These are phyloP conservation scores for Penicillium verhagenii DNA, from an alignment of 495 filamentous ascomycete genomes.

Conservation along the genomic window DNA sequence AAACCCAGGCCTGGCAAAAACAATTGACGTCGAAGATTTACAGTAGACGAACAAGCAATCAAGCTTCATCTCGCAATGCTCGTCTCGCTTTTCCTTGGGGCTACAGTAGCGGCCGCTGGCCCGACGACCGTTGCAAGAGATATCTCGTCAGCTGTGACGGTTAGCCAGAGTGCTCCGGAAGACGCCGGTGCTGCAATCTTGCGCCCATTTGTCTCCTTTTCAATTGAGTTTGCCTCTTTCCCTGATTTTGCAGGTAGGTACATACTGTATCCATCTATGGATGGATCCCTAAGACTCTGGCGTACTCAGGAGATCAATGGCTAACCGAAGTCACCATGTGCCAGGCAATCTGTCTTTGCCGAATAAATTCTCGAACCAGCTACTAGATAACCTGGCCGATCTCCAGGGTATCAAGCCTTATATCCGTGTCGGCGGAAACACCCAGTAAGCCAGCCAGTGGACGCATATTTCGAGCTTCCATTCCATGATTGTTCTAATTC, in stretches of 20 bases:
- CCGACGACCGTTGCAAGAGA: conserved; percentile 6
- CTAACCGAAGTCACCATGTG: background rate
- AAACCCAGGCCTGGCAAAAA: background rate
- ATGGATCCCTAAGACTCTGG: background rate
- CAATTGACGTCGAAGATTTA: no score
- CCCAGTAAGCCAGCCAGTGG: conserved; percentile 26
- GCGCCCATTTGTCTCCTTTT: conserved; percentile 28
- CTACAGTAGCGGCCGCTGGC: conserved; percentile 10
- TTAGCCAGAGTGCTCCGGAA: conserved; percentile 12
- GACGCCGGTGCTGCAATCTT: conserved; percentile 18
- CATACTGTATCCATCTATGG: background rate
- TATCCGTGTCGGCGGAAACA: conserved; percentile 30
- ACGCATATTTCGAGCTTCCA: no score
- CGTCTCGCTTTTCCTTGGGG: conserved; percentile 7
- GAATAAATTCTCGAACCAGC: conserved; percentile 26
- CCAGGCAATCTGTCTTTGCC: conserved; percentile 25
- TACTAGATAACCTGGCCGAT: conserved; percentile 25
- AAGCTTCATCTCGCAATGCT: conserved; percentile 5
- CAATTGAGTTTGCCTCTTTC: conserved; percentile 30
- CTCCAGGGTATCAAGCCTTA: conserved; percentile 27
- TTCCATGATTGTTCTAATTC: background rate
- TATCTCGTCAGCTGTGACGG: conserved; percentile 7
- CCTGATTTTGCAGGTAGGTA: conserved; percentile 27
- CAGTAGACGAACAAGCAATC: background rate
- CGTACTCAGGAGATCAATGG: background rate